Base-by-base conservation (phyloP, 257 asterid species). In the Solanum bulbocastanum region DNA sequence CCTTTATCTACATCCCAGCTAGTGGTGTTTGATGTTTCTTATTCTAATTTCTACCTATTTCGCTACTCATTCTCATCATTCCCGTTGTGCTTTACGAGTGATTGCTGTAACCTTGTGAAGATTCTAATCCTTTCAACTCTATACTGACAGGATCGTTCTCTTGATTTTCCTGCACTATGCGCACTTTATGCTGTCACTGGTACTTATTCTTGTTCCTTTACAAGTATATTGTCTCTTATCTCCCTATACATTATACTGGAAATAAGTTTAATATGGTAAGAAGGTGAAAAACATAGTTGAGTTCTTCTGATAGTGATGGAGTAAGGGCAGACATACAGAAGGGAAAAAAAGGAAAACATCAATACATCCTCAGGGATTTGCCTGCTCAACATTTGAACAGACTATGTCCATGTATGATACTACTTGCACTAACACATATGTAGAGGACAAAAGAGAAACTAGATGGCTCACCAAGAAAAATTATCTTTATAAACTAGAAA, bases 131-230 rank as follows among this genome's bases (percentile, higher is more conserved):
- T 81, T 20, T 86, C 69, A 88, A 8, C 87, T 52, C 35, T 78
- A 85, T 88, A 58, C 87, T 89, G 91, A 82, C 98, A 96, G 98
- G 98, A 96, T 86, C 93, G 95, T 35, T 94, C 98, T 87, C 96
- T 95, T 84, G 98, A 95, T 90, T 95, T 96, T 88, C 92, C 91
- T 72, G 96, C 94, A 88, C 81, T 96, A 83, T 94, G 98, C 76
- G 98, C 98, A 33, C 91, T 96, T n/a, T 96, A 96, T 91, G 98
- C 98, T 90, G 96, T 93, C 89, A 96, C 98, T 68, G 98, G 98
- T 95, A 95, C 87, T 46, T 86, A 25, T 88, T 79, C 65, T 89
- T 82, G 87, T 84, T 82, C 83, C 76, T 36, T 85, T 79, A 44
- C 85, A 79, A 79, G 66, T 3, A 79, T 15, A 44, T 87, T 15